These are phyloP conservation scores for Ustilago lituana DNA, from an alignment of 1,284 basidiomycete genomes.

Conservation along the genomic window DNA sequence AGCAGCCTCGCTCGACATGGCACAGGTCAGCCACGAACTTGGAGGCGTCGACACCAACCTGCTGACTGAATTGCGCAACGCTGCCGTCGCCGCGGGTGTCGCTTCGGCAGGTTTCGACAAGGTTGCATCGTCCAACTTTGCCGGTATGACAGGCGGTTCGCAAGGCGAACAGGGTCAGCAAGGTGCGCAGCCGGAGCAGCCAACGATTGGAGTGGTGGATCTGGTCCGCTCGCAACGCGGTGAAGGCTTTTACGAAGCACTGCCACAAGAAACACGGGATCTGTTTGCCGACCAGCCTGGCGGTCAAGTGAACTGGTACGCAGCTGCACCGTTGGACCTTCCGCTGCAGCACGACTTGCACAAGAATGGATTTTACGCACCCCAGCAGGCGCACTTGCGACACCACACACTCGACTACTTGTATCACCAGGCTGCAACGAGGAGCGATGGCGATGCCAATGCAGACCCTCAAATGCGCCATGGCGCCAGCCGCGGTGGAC, in stretches of 20 bases:
- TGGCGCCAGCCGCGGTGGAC: conserved; percentile 7
- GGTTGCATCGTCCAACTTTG: conserved; percentile 27
- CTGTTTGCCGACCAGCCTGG: conserved; percentile 52
- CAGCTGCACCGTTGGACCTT: conserved; percentile 53
- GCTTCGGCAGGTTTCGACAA: conserved; percentile 27
- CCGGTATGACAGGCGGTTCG: neutral
- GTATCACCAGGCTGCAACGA: conserved; percentile 31
- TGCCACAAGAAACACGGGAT: conserved; percentile 47
- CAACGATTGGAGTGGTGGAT: conserved; percentile 35
- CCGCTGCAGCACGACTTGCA: conserved; percentile 45
- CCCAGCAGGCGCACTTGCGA: conserved; percentile 37
- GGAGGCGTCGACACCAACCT: conserved; percentile 35
- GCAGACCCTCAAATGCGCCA: conserved; percentile 20
- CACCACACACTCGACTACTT: conserved; percentile 50
- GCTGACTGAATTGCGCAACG: conserved; percentile 40
- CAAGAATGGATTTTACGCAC: conserved; percentile 46
- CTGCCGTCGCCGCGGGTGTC: conserved; percentile 39
- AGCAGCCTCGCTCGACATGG: conserved; percentile 42
- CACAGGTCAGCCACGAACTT: conserved; percentile 32
- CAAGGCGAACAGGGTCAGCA: neutral
- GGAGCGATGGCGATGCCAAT: conserved; percentile 10
- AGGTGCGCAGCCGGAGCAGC: conserved; percentile 12
- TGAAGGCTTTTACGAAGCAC: conserved; percentile 49
- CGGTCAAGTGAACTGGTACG: conserved; percentile 56
- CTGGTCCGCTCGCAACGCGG: conserved; percentile 41